Conservation (phyloP, 2,329 filamentous ascomycete genomes). For the Epichloe hybrida region DNA sequence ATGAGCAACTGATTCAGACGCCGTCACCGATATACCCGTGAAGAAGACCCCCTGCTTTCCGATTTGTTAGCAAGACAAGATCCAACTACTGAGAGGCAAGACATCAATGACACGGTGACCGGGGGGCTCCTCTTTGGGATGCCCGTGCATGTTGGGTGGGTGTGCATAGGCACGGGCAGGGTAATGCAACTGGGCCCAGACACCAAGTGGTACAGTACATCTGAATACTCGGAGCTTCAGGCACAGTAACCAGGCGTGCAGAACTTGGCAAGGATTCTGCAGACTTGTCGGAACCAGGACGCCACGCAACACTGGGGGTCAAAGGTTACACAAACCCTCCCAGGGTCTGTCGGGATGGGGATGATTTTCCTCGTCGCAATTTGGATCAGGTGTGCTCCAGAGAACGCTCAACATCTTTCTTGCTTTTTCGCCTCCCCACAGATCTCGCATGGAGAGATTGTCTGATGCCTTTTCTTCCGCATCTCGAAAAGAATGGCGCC, state of each 20-base stretch:
- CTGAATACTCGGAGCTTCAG: conserved; percentile 10
- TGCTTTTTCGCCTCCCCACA: neutral
- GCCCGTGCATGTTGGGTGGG: conserved; percentile 9
- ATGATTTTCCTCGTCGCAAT: neutral
- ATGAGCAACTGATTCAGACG: conserved; percentile 4
- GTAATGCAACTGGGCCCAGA: conserved; percentile 7
- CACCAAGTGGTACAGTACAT: conserved; percentile 12
- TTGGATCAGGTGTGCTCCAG: neutral
- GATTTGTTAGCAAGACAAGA: conserved; percentile 4
- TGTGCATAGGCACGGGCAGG: conserved; percentile 8
- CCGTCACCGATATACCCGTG: conserved; percentile 6
- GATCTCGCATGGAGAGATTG: too few species aligned
- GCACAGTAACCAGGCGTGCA: conserved; percentile 9
- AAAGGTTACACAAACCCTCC: conserved; percentile 9
- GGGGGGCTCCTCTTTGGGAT: conserved; percentile 8
- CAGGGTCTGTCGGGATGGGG: neutral
- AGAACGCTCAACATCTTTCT: neutral
- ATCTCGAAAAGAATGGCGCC: too few species aligned
- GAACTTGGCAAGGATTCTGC: conserved; percentile 9
- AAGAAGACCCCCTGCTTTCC: conserved; percentile 5
- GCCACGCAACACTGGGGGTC: conserved; percentile 12
- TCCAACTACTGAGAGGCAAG: conserved; percentile 6
- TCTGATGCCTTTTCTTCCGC: too few species aligned
- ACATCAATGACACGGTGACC: conserved; percentile 7
- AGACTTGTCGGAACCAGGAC: conserved; percentile 12